A percentile compares a stretch with the other conserved stretches of the same genome.
These are phyloP conservation scores for Lophium mytilinum DNA, from an alignment of 495 filamentous ascomycete genomes.

Conservation along the genomic window DNA sequence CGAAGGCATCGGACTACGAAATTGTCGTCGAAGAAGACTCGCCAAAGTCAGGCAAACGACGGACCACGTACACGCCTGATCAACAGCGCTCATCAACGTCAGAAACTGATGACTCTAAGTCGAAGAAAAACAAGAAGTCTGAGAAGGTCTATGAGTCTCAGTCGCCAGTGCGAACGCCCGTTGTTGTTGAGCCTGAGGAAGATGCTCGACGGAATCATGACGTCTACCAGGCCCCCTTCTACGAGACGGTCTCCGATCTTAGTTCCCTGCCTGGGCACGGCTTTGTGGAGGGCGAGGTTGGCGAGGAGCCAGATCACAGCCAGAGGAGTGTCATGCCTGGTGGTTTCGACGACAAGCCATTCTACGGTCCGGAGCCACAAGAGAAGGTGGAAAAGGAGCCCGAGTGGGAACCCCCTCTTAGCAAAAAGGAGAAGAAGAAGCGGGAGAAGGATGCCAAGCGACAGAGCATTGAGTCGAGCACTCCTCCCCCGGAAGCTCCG, in stretches of 20 bases:
- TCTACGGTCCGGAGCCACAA: neutral
- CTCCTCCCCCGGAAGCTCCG: too few species aligned
- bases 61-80: conserved; percentile 10
- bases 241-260: conserved; percentile 26
- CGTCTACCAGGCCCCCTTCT: conserved; percentile 21
- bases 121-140: neutral
- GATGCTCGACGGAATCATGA: neutral
- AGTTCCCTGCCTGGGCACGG: conserved; percentile 13
- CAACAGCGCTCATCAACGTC: neutral
- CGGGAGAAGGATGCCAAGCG: neutral
- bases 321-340: conserved; percentile 21
- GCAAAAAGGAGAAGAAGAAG: conserved; percentile 26
- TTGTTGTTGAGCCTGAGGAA: conserved; percentile 1
- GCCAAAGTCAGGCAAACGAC: conserved; percentile 10
- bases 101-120: neutral
- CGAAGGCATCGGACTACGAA: conserved; percentile 10
- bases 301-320: conserved; percentile 11
- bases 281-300: conserved; percentile 24
- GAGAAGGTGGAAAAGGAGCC: neutral
- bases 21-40: conserved; percentile 21
- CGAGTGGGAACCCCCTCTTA: neutral
- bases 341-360: conserved; percentile 21
- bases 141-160: conserved; percentile 5
- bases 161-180: conserved; percentile 1
- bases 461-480: neutral